Base-by-base conservation (phyloP, 1,284 basidiomycete species). In the Austropuccinia psidii region DNA sequence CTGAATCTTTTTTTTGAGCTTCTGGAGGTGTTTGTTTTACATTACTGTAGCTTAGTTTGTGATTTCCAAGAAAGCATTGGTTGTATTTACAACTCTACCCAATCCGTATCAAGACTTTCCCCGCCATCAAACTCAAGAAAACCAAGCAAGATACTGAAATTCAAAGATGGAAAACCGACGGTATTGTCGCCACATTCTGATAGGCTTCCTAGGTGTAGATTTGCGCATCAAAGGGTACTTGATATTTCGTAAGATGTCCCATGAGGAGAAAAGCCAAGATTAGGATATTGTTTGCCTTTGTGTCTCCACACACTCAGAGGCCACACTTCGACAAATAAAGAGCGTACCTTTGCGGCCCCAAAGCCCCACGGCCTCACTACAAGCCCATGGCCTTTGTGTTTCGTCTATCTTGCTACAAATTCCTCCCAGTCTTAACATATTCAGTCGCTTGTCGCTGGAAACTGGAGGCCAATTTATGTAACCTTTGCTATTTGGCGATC, bases 401-500 rank as follows among this genome's bases (percentile, higher is more conserved):
- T 15, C 27, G 13, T 33, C 1, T n/a, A 58, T 49, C 27, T 58
- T 33, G 5, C 41, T 45, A 9, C 27, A 17, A 13, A 17, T 35
- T 11, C 21, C 1, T 3, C 54, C 68, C 19, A 70, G 31, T 21
- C 45, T 29, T n/a, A 70, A 47, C 11, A 70, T 29, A 35, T 70
- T 70, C 3, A 70, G 45, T 27, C 60, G 17, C 7, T 70, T 55
- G 11, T 17, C 17, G 13, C 21, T 35, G 17, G 54, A 19, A 43
- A 70, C 68, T n/a, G 54, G 54, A 9, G 37, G 29, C 68, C 68
- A 70, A 33, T 41, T 8, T 21, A 45, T 39, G 11, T 58, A 61
- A 13, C 68, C 54, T 19, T 49, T 29, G 0, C 82, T 83, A 76
- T 89, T 89, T 31, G 88, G 88, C 74, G 84, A 84, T 8, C 86